phyloP scores from a whole-genome alignment of 176 grass and related monocot species.

The Poa pratensis region DNA sequence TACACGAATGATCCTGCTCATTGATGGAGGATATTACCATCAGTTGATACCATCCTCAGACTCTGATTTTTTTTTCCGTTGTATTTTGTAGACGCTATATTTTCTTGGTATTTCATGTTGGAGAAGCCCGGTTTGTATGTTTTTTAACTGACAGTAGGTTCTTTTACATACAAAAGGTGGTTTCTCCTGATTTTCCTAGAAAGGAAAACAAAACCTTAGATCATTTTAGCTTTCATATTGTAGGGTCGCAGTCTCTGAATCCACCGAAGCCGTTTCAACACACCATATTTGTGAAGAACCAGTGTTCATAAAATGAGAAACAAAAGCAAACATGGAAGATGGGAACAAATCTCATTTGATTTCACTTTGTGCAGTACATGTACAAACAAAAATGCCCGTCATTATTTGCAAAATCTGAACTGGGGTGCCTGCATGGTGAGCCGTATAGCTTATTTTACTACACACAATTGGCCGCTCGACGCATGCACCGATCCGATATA shows the following conservation, averaged over 20 bases:
- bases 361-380: constrained; percentile 40
- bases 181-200: too few species aligned
- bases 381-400: constrained; percentile 17
- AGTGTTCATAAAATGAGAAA: not conserved
- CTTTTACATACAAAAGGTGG: too few species aligned
- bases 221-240: too few species aligned
- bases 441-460: constrained; percentile 24
- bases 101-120: too few species aligned
- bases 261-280: not conserved
- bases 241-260: not conserved
- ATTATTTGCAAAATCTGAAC: constrained; percentile 35
- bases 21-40: too few species aligned
- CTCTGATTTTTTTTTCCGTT: too few species aligned
- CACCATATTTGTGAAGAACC: not conserved
- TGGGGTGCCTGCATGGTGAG: constrained; percentile 12
- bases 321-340: not conserved
- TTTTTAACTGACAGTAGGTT: too few species aligned
- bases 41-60: too few species aligned
- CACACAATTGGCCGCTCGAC: constrained; percentile 33
- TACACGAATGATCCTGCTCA: too few species aligned
- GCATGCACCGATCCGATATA: constrained; percentile 10
- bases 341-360: not conserved
- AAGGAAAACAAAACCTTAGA: too few species aligned
- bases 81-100: too few species aligned
- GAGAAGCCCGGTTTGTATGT: too few species aligned